Conservation (phyloP, 495 filamentous ascomycete genomes). For the Neurospora africana region DNA sequence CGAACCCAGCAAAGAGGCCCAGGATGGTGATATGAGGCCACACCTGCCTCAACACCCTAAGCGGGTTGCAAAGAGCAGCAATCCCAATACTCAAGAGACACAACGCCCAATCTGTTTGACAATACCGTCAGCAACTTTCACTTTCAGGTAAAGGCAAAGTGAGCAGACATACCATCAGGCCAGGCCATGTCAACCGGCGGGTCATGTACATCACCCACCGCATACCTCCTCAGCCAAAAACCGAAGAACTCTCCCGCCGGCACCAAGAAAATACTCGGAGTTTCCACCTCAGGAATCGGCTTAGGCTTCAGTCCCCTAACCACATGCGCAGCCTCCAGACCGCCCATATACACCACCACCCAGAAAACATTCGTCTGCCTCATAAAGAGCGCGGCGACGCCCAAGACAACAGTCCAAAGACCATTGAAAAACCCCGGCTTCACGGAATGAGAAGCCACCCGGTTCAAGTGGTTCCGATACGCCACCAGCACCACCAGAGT, state of each 20-base stretch:
- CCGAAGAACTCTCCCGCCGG: constrained; percentile 14
- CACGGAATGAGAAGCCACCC: constrained; percentile 14
- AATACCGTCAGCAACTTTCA: not conserved
- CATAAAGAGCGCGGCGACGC: constrained; percentile 57
- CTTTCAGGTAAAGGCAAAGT: not conserved
- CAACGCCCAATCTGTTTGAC: constrained; percentile 32
- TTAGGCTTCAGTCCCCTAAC: constrained; percentile 28
- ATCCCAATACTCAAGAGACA: constrained; percentile 49
- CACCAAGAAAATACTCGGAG: constrained; percentile 4
- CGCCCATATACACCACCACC: constrained; percentile 79
- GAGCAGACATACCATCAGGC: constrained; percentile 40
- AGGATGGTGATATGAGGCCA: constrained; percentile 62
- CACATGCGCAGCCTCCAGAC: constrained; percentile 49
- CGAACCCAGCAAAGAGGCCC: constrained; percentile 58
- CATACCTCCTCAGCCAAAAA: constrained; percentile 26
- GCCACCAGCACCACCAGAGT: constrained; percentile 56
- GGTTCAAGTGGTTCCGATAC: constrained; percentile 50
- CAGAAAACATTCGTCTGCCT: constrained; percentile 96
- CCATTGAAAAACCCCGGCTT: constrained; percentile 20
- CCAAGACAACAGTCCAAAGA: constrained; percentile 40
- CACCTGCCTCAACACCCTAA: constrained; percentile 39
- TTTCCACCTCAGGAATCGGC: constrained; percentile 9
- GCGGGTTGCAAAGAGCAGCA: constrained; percentile 41
- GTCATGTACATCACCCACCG: constrained; percentile 55
- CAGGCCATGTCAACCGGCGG: constrained; percentile 43